phyloP scores from a whole-genome alignment of 2,329 filamentous ascomycete genomes.

The Septoria petroselini region DNA sequence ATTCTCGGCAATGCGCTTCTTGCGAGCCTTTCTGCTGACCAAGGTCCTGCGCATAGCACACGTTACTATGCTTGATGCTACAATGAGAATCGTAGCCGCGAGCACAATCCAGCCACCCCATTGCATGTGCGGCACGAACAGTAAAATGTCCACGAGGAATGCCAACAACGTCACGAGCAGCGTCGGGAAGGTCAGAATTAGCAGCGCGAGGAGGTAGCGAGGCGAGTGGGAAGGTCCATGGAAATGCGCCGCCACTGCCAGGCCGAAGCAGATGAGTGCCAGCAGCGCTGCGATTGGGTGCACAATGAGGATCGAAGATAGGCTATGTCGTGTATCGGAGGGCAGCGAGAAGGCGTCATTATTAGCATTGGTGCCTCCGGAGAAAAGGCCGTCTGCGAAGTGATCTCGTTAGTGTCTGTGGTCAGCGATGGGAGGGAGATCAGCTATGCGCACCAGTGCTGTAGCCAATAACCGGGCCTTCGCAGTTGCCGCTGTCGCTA shows the following conservation, averaged over 20 bases:
- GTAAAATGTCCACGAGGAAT: conserved; percentile 87
- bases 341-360: conserved; percentile 56
- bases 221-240: conserved; percentile 86
- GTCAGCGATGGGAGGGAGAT: conserved; percentile 1
- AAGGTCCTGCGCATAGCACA: conserved; percentile 93
- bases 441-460: conserved; percentile 62
- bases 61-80: conserved; percentile 76
- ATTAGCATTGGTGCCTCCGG: conserved; percentile 34
- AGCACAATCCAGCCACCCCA: conserved; percentile 95
- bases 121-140: conserved; percentile 89
- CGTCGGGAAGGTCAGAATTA: conserved; percentile 82
- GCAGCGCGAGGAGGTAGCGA: conserved; percentile 76
- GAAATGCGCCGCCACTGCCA: conserved; percentile 79
- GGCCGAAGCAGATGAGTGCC: conserved; percentile 76
- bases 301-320: conserved; percentile 88
- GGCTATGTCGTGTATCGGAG: conserved; percentile 62
- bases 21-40: conserved; percentile 86
- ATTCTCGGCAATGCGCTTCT: conserved; percentile 87
- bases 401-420: conserved; percentile 6
- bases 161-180: conserved; percentile 79
- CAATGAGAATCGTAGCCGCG: conserved; percentile 80
- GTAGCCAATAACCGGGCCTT: conserved; percentile 77
- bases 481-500: conserved; percentile 60
- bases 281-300: conserved; percentile 87
- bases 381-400: conserved; percentile 48